Conservation (phyloP, 306 rosid genomes). For the Cucurbita moschata region DNA sequence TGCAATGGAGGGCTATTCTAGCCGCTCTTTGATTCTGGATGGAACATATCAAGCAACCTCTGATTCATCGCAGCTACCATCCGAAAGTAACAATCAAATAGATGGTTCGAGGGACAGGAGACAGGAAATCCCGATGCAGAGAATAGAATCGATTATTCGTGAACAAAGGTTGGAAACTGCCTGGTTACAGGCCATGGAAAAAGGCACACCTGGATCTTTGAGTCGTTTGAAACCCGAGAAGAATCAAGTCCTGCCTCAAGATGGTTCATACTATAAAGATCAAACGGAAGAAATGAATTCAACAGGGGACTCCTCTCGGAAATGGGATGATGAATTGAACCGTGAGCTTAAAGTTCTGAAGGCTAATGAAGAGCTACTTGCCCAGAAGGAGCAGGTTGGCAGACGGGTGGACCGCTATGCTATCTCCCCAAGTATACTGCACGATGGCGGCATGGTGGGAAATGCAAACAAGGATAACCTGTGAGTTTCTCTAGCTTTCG, state of each 20-base stretch:
- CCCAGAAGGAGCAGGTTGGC: slow-evolving; percentile 48
- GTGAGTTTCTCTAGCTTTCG: slow-evolving; percentile 44
- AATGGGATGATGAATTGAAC: slow-evolving; percentile 49
- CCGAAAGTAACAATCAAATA: slow-evolving; percentile 30
- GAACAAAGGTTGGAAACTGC: slow-evolving; percentile 96
- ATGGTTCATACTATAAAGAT: slow-evolving; percentile 41
- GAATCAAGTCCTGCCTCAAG: slow-evolving; percentile 92
- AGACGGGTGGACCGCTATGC: slow-evolving; percentile 45
- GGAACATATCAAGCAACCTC: slow-evolving; percentile 34
- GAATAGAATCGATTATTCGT: slow-evolving; percentile 85
- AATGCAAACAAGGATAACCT: slow-evolving; percentile 52
- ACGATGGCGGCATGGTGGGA: slow-evolving; percentile 43
- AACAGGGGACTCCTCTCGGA: slow-evolving; percentile 45
- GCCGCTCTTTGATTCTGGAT: slow-evolving; percentile 35
- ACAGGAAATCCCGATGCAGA: slow-evolving; percentile 68
- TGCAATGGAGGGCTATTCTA: slow-evolving; percentile 30
- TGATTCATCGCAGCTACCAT: slow-evolving; percentile 43
- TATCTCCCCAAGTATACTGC: slow-evolving; percentile 91
- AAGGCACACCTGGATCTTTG: slow-evolving; percentile 82
- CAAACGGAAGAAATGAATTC: slow-evolving; percentile 44
- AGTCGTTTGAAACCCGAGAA: slow-evolving; percentile 72
- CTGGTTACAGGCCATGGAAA: slow-evolving; percentile 80
- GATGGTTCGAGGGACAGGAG: slow-evolving; percentile 28
- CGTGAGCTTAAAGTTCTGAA: slow-evolving; percentile 42
- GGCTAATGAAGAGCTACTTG: slow-evolving; percentile 36